phyloP scores from a whole-genome alignment of 768 basidiomycete genomes.

The Boletus barrowsii region DNA sequence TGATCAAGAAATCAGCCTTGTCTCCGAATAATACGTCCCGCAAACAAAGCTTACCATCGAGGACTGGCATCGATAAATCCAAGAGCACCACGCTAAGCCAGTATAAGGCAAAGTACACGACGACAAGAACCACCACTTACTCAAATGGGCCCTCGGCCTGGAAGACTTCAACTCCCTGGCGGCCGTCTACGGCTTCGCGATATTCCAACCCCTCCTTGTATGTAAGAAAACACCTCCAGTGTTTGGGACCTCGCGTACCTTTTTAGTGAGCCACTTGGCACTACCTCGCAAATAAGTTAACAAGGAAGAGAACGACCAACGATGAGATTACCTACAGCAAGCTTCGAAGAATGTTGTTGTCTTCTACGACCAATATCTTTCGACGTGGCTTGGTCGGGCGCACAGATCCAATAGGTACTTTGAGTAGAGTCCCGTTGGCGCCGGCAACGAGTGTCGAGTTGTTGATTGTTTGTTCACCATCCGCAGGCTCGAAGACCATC shows the following conservation, averaged over 20 bases:
- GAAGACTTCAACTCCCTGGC: slow-evolving; percentile 78
- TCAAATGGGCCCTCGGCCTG: slow-evolving; percentile 77
- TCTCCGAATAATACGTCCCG: not conserved
- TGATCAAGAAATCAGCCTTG: slow-evolving; percentile 24
- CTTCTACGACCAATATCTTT: slow-evolving; percentile 83
- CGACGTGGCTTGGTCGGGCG: slow-evolving; percentile 44
- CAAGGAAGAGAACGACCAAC: slow-evolving; percentile 1
- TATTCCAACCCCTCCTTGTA: slow-evolving; percentile 61
- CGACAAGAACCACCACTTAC: slow-evolving; percentile 43
- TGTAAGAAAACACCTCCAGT: not conserved
- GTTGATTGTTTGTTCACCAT: slow-evolving; percentile 12
- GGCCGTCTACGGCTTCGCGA: slow-evolving; percentile 79
- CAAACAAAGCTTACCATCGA: slow-evolving; percentile 60
- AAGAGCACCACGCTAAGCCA: slow-evolving; percentile 70
- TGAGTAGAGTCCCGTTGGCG: slow-evolving; percentile 64
- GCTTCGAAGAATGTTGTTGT: slow-evolving; percentile 81
- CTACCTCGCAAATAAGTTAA: slow-evolving; percentile 27
- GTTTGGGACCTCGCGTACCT: slow-evolving; percentile 27
- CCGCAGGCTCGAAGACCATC: slow-evolving; percentile 12
- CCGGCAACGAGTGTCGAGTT: slow-evolving; percentile 53
- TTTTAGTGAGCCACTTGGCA: slow-evolving; percentile 65
- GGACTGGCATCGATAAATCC: slow-evolving; percentile 91
- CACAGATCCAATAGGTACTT: slow-evolving; percentile 57
- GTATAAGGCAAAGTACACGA: not conserved
- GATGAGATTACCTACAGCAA: slow-evolving; percentile 58